Evolutionary conservation across 2,329 filamentous ascomycete species (phyloP).

Genomic region (Epicoccum sorghinum): DNA sequence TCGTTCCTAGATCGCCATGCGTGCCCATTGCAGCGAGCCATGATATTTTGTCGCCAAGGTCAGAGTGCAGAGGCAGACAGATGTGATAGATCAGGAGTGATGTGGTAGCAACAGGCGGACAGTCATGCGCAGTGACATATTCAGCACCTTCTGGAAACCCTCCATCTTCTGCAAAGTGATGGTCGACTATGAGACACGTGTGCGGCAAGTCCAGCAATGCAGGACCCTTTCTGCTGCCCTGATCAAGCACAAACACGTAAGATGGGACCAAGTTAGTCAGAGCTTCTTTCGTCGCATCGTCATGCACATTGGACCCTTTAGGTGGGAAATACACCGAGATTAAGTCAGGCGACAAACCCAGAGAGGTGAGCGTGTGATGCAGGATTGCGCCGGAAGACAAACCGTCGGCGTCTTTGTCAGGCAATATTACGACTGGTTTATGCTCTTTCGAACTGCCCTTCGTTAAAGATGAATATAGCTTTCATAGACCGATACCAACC

Average conservation of each 20-base stretch:
- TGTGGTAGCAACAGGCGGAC: conserved; percentile 69
- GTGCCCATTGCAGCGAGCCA: conserved; percentile 71
- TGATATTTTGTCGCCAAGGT: conserved; percentile 57
- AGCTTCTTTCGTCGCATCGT: conserved; percentile 56
- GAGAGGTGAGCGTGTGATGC: conserved; percentile 62
- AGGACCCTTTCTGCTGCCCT: conserved; percentile 64
- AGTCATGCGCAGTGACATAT: conserved; percentile 68
- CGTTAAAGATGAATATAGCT: conserved; percentile 6
- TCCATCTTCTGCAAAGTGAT: conserved; percentile 63
- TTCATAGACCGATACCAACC: conserved; percentile 48
- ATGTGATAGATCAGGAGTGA: conserved; percentile 69
- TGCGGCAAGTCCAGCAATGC: conserved; percentile 60
- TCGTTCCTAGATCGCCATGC: conserved; percentile 69
- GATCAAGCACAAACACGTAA: conserved; percentile 69
- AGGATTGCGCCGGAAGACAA: conserved; percentile 69
- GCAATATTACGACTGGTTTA: conserved; percentile 64
- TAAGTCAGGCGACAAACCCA: conserved; percentile 60
- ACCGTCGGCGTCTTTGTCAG: conserved; percentile 73
- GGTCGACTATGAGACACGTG: conserved; percentile 67
- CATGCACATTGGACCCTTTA: conserved; percentile 66
- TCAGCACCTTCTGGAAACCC: conserved; percentile 63
- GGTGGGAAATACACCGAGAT: conserved; percentile 65
- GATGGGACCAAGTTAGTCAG: conserved; percentile 60
- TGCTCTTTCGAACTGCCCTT: conserved; percentile 56
- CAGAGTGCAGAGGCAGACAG: conserved; percentile 62